A percentile compares a stretch with the other conserved stretches of the same genome.
Evolutionary conservation across 371 early-diverging fungal species (phyloP).

Genomic region (Lichtheimia hyalospora): DNA sequence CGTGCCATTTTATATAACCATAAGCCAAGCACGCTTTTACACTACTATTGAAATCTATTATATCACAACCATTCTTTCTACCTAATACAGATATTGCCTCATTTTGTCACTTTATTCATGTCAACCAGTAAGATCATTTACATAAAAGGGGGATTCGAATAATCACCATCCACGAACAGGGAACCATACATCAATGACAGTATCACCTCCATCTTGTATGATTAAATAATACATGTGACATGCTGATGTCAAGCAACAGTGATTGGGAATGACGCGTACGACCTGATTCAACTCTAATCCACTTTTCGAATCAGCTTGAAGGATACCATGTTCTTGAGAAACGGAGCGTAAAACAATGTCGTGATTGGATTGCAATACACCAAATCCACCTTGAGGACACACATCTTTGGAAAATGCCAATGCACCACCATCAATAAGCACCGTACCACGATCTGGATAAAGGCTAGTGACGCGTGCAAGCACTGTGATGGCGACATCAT

Average conservation of each 20-base stretch:
- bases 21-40: too few species aligned
- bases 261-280: constrained; percentile 38
- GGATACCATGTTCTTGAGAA: constrained; percentile 44
- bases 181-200: constrained; percentile 46
- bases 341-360: constrained; percentile 10
- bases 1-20: too few species aligned
- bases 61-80: too few species aligned
- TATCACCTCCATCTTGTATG: constrained; percentile 31
- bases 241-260: constrained; percentile 42
- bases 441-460: constrained; percentile 33
- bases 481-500: constrained; percentile 35
- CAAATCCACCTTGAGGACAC: constrained; percentile 48
- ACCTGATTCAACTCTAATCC: constrained; percentile 22
- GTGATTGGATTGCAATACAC: constrained; percentile 17
- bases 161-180: constrained; percentile 47
- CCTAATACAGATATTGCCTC: too few species aligned
- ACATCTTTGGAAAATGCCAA: constrained; percentile 47
- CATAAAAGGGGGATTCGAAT: too few species aligned
- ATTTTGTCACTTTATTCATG: too few species aligned
- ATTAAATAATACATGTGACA: constrained; percentile 38
- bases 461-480: constrained; percentile 35
- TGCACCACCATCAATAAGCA: constrained; percentile 45
- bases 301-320: constrained; percentile 11
- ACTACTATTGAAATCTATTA: too few species aligned
- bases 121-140: too few species aligned